Base-by-base conservation (phyloP, 257 asterid genomes). In the Rhazya stricta region DNA sequence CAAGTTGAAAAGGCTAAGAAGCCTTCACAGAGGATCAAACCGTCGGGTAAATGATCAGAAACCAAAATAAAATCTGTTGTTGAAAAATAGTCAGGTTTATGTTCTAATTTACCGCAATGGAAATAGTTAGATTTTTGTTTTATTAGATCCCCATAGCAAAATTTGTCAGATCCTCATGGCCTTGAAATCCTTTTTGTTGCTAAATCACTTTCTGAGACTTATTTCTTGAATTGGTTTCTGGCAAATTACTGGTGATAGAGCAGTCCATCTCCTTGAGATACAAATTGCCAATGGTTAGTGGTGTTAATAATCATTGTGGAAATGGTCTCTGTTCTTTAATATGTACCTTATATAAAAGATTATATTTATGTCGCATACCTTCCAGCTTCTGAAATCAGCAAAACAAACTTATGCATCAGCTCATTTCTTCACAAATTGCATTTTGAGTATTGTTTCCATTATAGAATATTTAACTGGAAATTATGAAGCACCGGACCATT, bases 1-100 rank as follows among this genome's bases (percentile, higher is more conserved):
- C 86, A 90, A 75, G 78, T 78, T 70, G 91, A 86, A 71, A 87
- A 81, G 84, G 86, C 83, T 79, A 86, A 79, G 86, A 87, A 81
- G 83, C 79, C 87, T 48, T 73, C 78, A 4, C 83, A 83, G 78
- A 85, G 85, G 83, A 70, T 79, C 66, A 88, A 81, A 83, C 82
- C 73, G 65, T 85, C 82, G 57, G 86, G 80, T 83, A 79, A 84
- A 80, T 80, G 70, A 68, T 79, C 72, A 16, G 65, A 73, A 76
- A 42, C 78, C 63, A 63, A 74, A 78, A 76, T 57, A 11, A 50
- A 50, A 60, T 54, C 29, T 62, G 37, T 34, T 57, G 42, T 51
- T 42, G 75, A 69, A 25, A 29, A 57, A 43, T 60, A 37, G 48
- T 66, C 39, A 34, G 71, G 21, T 21, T 66, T 37, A 21, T 18